Conservation (phyloP, 2,329 filamentous ascomycete species). For the Beauveria varroae region DNA sequence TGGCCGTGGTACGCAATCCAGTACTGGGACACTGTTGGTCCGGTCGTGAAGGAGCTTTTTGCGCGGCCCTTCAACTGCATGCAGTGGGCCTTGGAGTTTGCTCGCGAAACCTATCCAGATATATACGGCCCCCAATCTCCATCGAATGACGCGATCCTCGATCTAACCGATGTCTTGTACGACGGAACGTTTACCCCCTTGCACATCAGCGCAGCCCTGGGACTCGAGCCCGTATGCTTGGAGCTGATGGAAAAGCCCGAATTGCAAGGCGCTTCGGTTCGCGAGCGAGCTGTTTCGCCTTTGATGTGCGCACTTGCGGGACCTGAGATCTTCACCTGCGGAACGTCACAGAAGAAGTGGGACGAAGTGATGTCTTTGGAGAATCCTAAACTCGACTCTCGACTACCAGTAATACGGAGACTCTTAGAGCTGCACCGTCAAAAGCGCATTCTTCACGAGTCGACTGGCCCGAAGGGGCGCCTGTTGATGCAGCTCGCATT, state of each 20-base stretch:
- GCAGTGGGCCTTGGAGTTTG: conserved; percentile 30
- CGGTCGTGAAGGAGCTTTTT: conserved; percentile 24
- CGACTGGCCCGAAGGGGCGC: background rate
- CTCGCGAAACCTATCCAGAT: conserved; percentile 21
- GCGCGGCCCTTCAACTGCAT: conserved; percentile 23
- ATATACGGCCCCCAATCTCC: conserved; percentile 17
- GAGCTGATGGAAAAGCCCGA: conserved; percentile 14
- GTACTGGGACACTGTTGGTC: conserved; percentile 22
- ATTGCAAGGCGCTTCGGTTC: conserved; percentile 13
- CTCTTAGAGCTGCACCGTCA: conserved; percentile 16
- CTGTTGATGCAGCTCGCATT: conserved; percentile 19
- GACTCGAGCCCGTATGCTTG: conserved; percentile 19
- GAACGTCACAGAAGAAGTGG: conserved; percentile 13
- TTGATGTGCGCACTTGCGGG: conserved; percentile 29
- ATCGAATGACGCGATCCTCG: conserved; percentile 18
- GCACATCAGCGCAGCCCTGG: conserved; percentile 28
- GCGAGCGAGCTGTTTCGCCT: conserved; percentile 21
- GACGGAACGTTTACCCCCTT: conserved; percentile 22
- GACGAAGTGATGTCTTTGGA: conserved; percentile 13
- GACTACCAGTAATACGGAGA: conserved; percentile 11
- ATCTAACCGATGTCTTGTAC: conserved; percentile 24
- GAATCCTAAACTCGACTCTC: background rate
- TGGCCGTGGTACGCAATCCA: conserved; percentile 22
- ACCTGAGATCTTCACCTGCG: conserved; percentile 17
- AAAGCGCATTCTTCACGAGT: background rate